Base-by-base conservation (phyloP, 768 basidiomycete species). In the Cystofilobasidium bisporidii region DNA sequence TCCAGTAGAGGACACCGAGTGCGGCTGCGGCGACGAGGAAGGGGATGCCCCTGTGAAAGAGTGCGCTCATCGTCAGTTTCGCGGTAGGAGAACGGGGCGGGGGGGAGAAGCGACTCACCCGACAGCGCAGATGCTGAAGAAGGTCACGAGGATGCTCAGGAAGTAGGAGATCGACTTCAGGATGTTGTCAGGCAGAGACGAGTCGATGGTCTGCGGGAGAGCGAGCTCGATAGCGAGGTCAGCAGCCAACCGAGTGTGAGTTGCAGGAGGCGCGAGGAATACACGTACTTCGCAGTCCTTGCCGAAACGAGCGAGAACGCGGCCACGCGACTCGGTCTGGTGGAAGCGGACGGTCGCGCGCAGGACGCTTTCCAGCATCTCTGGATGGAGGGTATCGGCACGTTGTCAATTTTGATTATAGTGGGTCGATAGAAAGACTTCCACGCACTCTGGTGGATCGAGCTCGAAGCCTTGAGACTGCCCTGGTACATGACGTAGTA, bases 291-390 rank as follows among this genome's bases (percentile, higher is more conserved):
- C 90, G 65, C 93, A 88, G 74, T 93, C 91, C 76, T 93, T 93
- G 65, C 73, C 76, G 61, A 77, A 77, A 28, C 77, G 67, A 58
- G 77, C 77, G 47, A 77, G 71, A 18, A 76, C 38, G 58, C 91
- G 84, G 8, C 92, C 92, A 43, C 89, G 84, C 61, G 87, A 89
- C 2, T 89, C 83, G 0, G 91, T 96, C 73, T 96, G 92, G 72
- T 94, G 92, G 81, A 96, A 94, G 48, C 91, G 84, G 65, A 94
- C 86, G 56, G 89, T 84, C 11, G 91, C 89, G 73, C 92, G 92
- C 0, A 96, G 79, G 3, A 94, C 86, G 0, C 85, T 76, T 73
- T 93, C 87, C 32, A 93, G 78, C 45, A 93, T 81, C 41, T 80
- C 83, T 65, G 45, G 20, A 41, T 24, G 3, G 24, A 14, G 32